Percentiles rank a stretch among this genome's conserved stretches.
Conservation (phyloP, 306 rosid species). For the Ormosia semicastrata region DNA sequence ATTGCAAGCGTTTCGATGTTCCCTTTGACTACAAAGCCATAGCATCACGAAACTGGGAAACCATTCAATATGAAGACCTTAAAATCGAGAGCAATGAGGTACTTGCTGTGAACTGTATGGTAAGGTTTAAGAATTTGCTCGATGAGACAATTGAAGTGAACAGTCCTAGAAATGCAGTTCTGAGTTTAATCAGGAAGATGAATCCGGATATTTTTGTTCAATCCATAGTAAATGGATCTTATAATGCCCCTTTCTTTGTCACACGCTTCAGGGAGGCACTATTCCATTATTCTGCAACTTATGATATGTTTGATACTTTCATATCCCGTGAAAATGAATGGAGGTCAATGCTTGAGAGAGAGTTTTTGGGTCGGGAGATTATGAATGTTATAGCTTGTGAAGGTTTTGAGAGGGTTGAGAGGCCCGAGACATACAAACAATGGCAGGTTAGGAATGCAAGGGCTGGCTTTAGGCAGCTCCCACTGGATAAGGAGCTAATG, state of each 20-base stretch:
- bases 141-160: conserved; percentile 70
- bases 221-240: conserved; percentile 51
- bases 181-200: conserved; percentile 63
- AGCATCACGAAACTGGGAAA: conserved; percentile 69
- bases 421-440: conserved; percentile 82
- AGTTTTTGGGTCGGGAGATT: conserved; percentile 64
- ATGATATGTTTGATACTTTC: conserved; percentile 55
- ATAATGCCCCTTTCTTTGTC: conserved; percentile 76
- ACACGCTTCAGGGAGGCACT: conserved; percentile 78
- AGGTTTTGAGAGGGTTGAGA: conserved; percentile 75
- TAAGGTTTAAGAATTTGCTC: conserved; percentile 54
- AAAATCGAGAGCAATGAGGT: conserved; percentile 50
- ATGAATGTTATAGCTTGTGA: conserved; percentile 85
- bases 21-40: conserved; percentile 71
- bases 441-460: conserved; percentile 66
- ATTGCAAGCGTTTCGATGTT: conserved; percentile 69
- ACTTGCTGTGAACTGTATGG: conserved; percentile 55
- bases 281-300: conserved; percentile 65
- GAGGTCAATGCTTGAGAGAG: conserved; percentile 63
- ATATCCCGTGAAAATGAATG: conserved; percentile 47
- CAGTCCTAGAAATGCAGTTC: conserved; percentile 64
- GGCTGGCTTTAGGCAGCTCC: conserved; percentile 71
- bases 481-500: conserved; percentile 56
- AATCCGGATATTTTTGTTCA: conserved; percentile 66
- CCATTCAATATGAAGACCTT: conserved; percentile 63